Base-by-base conservation (phyloP, 2,329 filamentous ascomycete species). In the Madurella mycetomatis region DNA sequence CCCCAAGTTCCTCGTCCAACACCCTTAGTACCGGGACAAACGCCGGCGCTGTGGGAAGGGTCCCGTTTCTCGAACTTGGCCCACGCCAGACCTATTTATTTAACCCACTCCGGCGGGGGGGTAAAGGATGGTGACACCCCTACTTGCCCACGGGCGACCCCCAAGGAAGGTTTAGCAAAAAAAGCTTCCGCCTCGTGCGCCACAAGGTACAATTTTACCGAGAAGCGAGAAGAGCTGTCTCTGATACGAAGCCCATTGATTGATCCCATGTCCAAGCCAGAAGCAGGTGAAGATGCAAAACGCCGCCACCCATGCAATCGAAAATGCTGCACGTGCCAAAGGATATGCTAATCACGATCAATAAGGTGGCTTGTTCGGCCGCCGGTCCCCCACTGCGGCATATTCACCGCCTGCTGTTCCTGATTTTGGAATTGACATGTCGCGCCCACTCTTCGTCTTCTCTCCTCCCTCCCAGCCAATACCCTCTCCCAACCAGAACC, bases 391-490 rank as follows among this genome's bases (percentile, higher is more conserved):
- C 44, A 16, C 47, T 47, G 45, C 47, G 37, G 37, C 50, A 48
- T 43, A 47, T 47, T 49, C 49, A 56, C 45, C 49, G 18, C 18
- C 53, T 52, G 47, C 49, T 58, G 32, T 61, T 60, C 51, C 62
- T 57, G 49, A 68, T 66, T 47, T 63, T 65, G 30, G 65, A 77
- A 77, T 61, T 68, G 51, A 85, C 75, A 9, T 78, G 80, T 45
- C 80, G 77, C 65, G 85, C 80, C 88, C 88, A 94, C 56, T 84
- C 83, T 47, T 85, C 80, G 59, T 83, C 77, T 54, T 81, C 76
- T 56, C 77, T 82, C 53, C 82, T 72, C 51, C 63, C 82, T 57
- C 87, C 88, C 15, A 95, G 75, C 91, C 92, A 96, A 73, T 95
- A 96, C 54, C 78, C 79, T 60, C 81, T 82, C 40, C 87, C 87